These are phyloP conservation scores for Fusarium mexicanum DNA, from an alignment of 2,329 filamentous ascomycete genomes.

Conservation along the genomic window DNA sequence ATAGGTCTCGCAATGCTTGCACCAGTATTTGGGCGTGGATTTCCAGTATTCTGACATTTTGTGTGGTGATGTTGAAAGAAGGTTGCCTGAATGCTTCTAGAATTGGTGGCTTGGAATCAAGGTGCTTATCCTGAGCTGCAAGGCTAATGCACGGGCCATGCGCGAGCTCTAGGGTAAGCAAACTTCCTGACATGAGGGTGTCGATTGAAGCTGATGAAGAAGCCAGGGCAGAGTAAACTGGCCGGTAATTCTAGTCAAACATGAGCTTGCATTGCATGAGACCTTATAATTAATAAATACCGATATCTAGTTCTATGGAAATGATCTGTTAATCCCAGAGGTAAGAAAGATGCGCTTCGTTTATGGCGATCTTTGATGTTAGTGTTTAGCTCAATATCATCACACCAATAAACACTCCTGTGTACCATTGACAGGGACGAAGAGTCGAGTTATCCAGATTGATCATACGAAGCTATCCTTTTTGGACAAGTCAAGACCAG, in stretches of 20 bases:
- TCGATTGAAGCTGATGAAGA: neutral
- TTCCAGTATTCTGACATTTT: slow-evolving; percentile 98
- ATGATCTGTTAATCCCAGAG: neutral
- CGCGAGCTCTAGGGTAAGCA: slow-evolving; percentile 9
- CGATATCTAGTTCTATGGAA: too few species aligned
- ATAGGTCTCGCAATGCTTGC: slow-evolving; percentile 92
- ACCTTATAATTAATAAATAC: rapidly evolving
- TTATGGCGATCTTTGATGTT: neutral
- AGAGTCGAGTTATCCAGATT: neutral
- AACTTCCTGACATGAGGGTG: neutral
- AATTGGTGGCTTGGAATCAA: neutral
- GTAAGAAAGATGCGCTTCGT: too few species aligned
- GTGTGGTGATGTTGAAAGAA: neutral
- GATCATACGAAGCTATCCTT: neutral
- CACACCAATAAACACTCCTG: neutral
- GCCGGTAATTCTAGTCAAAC: neutral
- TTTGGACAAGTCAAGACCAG: neutral
- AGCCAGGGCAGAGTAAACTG: neutral
- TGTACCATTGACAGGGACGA: neutral
- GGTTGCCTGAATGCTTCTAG: neutral
- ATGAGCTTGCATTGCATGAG: neutral
- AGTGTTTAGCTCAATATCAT: too few species aligned
- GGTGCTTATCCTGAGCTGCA: slow-evolving; percentile 29
- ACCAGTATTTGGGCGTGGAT: slow-evolving; percentile 97
- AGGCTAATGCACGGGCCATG: neutral